Conservation (phyloP, 2,329 filamentous ascomycete species). For the Exophiala viscosa region DNA sequence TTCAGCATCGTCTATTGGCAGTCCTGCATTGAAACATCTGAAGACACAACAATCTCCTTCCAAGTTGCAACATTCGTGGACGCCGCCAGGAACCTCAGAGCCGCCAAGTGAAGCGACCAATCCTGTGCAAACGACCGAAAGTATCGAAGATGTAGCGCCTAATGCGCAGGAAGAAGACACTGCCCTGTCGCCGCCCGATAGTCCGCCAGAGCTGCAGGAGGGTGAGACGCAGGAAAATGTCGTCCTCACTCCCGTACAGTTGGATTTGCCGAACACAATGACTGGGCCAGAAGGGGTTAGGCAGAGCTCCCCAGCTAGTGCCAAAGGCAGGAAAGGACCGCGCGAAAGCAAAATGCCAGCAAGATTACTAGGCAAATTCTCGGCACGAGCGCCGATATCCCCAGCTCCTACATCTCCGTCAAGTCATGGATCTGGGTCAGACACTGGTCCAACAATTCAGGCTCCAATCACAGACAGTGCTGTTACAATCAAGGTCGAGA, state of each 20-base stretch:
- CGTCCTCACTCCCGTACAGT: background rate
- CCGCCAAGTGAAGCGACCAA: slow-evolving; percentile 2
- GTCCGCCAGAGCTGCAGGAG: slow-evolving; percentile 7
- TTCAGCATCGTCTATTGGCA: slow-evolving; percentile 9
- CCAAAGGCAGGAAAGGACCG: background rate
- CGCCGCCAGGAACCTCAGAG: slow-evolving; percentile 22
- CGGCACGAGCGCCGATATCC: slow-evolving; percentile 12
- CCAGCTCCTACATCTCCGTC: slow-evolving; percentile 26
- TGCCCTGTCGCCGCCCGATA: slow-evolving; percentile 24
- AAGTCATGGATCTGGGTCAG: slow-evolving; percentile 17
- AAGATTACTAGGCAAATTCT: slow-evolving; percentile 14
- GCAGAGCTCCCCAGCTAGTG: slow-evolving; percentile 1
- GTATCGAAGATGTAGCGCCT: background rate
- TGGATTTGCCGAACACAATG: background rate
- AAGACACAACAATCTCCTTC: slow-evolving; percentile 25
- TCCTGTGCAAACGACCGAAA: background rate
- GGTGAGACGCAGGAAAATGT: background rate
- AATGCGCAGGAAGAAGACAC: background rate
- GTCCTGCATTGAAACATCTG: slow-evolving; percentile 12
- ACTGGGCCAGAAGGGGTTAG: background rate
- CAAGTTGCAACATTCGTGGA: slow-evolving; percentile 30
- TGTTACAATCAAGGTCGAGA: slow-evolving; percentile 28
- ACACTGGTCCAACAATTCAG: background rate
- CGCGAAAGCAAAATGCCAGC: slow-evolving; percentile 17
- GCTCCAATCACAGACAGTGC: background rate